Base-by-base conservation (phyloP, 352 stramenopile species). In the Achlya hypogyna region DNA sequence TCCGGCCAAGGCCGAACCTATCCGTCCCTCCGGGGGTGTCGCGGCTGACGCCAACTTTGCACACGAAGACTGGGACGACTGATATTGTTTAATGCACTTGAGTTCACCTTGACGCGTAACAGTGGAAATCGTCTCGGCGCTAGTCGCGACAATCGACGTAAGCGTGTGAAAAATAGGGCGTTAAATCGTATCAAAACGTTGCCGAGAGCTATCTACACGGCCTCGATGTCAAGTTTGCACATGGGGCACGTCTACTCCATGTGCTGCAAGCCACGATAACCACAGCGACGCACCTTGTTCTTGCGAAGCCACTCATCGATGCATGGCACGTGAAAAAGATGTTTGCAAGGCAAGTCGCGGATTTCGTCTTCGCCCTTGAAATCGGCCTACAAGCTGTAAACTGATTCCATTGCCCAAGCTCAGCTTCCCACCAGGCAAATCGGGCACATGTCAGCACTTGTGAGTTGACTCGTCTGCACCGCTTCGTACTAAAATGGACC, bases 21-120 rank as follows among this genome's bases (percentile, higher is more conserved):
- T 38, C 16, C 10, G 45, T 16, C 22, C 9, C 16, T 23, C 38
- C 40, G 77, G 78, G 0, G 76, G 76, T 34, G 79, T 91, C 56
- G 66, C 76, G 0, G 76, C 79, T 1, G 82, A 91, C 59, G 42
- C 81, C 10, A 88, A 88, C 72, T 91, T 88, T 42, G 81, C 72
- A 16, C 72, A 78, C 0, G 82, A 88, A 0, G 79, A 88, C 65
- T 89, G 81, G 81, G 83, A 89, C 42, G 18, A 51, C 42, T 64
- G 29, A 28, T 27, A 51, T 12, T 53, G 53, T 25, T 62, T 49
- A 49, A 49, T 49, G 42, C 22, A 49, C 18, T 49, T 49, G 22
- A 49, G 42, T 49, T 18, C 42, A 49, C 22, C 22, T 49, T 22
- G 18, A 49, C 42, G 18, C 22, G 42, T 20, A 20, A 20, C 42